phyloP scores from a whole-genome alignment of 192 early-diverging fungal genomes.

The Cetraspora pellucida region DNA sequence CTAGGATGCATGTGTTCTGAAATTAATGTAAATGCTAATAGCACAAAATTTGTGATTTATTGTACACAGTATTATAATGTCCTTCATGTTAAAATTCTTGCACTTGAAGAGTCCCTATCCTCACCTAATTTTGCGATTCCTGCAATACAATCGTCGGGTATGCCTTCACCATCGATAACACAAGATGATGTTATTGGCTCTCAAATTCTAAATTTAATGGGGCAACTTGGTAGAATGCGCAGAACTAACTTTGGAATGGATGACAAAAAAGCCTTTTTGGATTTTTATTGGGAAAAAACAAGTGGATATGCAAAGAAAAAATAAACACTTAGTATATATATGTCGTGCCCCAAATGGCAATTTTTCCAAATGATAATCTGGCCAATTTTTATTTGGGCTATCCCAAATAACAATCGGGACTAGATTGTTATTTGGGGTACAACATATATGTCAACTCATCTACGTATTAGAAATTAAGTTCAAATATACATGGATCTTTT shows the following conservation, averaged over 20 bases:
- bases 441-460: no score
- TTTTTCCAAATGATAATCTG: no score
- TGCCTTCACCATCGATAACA: constrained; percentile 26
- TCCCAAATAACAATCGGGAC: no score
- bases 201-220: constrained; percentile 58
- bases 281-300: constrained; percentile 53
- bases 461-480: no score
- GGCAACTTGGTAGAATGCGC: constrained; percentile 66
- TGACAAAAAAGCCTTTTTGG: constrained; percentile 78
- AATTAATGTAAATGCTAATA: constrained; percentile 16
- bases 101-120: constrained; percentile 53
- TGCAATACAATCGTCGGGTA: constrained; percentile 31
- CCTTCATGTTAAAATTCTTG: constrained; percentile 51
- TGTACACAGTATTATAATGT: constrained; percentile 52
- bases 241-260: constrained; percentile 63
- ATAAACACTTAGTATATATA: no score
- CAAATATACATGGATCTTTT: no score
- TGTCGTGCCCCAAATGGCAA: no score
- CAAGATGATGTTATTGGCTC: constrained; percentile 57
- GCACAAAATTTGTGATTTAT: constrained; percentile 32
- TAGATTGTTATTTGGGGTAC: no score
- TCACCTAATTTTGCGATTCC: constrained; percentile 39
- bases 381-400: no score
- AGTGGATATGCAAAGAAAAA: constrained; percentile 18
- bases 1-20: no score